Conservation (phyloP, 495 filamentous ascomycete genomes). For the Monascus purpureus region DNA sequence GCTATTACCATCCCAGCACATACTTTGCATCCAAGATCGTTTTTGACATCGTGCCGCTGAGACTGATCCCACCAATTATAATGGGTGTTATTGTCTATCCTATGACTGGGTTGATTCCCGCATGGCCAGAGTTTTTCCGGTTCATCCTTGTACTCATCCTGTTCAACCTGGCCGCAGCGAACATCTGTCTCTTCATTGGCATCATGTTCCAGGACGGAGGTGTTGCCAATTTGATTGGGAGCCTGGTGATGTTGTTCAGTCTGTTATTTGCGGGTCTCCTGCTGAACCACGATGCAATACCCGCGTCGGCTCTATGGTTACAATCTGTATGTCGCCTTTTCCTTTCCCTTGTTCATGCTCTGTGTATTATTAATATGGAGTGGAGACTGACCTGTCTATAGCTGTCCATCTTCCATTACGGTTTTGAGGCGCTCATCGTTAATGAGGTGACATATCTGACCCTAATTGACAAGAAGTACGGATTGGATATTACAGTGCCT, state of each 20-base stretch:
- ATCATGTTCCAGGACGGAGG: conserved; percentile 83
- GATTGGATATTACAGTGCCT: conserved; percentile 89
- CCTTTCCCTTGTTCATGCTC: background rate
- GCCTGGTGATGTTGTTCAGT: conserved; percentile 94
- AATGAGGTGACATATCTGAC: conserved; percentile 92
- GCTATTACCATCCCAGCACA: conserved; percentile 94
- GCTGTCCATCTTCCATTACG: conserved; percentile 98
- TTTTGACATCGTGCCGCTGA: conserved; percentile 88
- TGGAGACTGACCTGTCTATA: conserved; percentile 13
- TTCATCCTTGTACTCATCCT: conserved; percentile 87
- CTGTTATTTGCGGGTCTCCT: conserved; percentile 86
- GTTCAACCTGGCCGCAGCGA: conserved; percentile 89
- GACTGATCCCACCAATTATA: conserved; percentile 88
- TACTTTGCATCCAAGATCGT: conserved; percentile 91
- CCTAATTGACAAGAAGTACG: conserved; percentile 84
- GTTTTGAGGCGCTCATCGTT: conserved; percentile 90
- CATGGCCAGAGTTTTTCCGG: conserved; percentile 71
- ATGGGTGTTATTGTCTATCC: conserved; percentile 97
- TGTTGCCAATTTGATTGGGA: conserved; percentile 92
- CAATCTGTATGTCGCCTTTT: conserved; percentile 48
- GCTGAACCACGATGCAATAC: conserved; percentile 89
- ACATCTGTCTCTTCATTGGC: conserved; percentile 90
- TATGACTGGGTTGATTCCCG: conserved; percentile 87
- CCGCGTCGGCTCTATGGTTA: conserved; percentile 67
- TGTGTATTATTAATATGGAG: too few relatives aligned